Conservation (phyloP, 129 eudicot species). For the Lonicera japonica region DNA sequence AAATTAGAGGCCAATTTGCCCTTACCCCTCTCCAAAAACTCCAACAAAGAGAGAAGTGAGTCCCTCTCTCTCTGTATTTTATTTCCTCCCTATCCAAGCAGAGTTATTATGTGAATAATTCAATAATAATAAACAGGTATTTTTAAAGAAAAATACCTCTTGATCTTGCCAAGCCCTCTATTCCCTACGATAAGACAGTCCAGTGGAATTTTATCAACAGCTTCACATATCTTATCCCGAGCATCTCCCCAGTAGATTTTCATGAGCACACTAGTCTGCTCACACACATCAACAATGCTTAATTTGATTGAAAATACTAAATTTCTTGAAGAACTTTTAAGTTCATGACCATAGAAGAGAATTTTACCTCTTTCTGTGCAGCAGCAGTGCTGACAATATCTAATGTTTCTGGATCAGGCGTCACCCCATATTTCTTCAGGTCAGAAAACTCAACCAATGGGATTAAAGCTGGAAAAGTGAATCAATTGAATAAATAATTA, state of each 20-base stretch:
- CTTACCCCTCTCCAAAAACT: too few relatives aligned
- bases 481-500: background rate
- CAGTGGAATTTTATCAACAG: conserved; percentile 54
- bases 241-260: conserved; percentile 95
- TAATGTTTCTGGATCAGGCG: conserved; percentile 61
- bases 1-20: too few relatives aligned
- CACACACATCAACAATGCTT: conserved; percentile 1
- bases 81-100: conserved; percentile 28
- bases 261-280: conserved; percentile 50
- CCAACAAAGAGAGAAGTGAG: background rate
- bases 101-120: background rate
- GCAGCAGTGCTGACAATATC: conserved; percentile 48
- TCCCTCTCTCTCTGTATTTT: conserved; percentile 84
- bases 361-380: conserved; percentile 52
- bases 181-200: conserved; percentile 67
- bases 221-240: conserved; percentile 68
- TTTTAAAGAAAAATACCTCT: conserved; percentile 70
- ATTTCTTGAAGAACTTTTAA: background rate
- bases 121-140: conserved; percentile 31
- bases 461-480: conserved; percentile 49
- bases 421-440: conserved; percentile 66
- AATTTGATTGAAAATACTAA: background rate
- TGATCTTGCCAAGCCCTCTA: conserved; percentile 85
- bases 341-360: background rate
- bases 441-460: conserved; percentile 51